Conservation (phyloP, 2,329 filamentous ascomycete genomes). For the Lecanosticta acicola region DNA sequence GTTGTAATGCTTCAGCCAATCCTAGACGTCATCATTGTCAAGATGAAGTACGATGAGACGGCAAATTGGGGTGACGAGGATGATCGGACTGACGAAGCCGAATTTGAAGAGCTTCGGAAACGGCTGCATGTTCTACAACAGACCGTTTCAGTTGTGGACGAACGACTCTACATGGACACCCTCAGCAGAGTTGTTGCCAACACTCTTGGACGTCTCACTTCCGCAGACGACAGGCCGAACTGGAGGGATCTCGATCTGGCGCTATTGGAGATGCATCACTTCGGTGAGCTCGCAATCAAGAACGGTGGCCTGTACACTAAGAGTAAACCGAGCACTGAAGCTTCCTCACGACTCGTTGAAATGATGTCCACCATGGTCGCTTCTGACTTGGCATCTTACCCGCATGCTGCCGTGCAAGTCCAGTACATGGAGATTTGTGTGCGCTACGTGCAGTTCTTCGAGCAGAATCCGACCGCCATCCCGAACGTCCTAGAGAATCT, state of each 20-base stretch:
- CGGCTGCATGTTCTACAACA: slow-evolving; percentile 86
- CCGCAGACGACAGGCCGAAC: slow-evolving; percentile 69
- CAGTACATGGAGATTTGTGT: slow-evolving; percentile 99
- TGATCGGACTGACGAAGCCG: slow-evolving; percentile 91
- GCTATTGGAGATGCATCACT: slow-evolving; percentile 89
- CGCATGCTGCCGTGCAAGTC: slow-evolving; percentile 84
- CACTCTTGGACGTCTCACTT: slow-evolving; percentile 75
- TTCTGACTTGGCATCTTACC: slow-evolving; percentile 78
- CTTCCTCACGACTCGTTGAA: slow-evolving; percentile 72
- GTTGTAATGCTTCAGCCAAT: slow-evolving; percentile 80
- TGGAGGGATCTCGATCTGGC: slow-evolving; percentile 95
- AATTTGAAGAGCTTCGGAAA: slow-evolving; percentile 92
- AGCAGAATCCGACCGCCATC: slow-evolving; percentile 73
- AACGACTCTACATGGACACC: slow-evolving; percentile 79
- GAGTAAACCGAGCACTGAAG: slow-evolving; percentile 70
- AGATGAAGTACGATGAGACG: slow-evolving; percentile 97
- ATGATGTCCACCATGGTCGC: slow-evolving; percentile 97
- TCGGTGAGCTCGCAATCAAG: slow-evolving; percentile 87
- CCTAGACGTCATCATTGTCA: slow-evolving; percentile 82
- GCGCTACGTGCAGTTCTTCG: slow-evolving; percentile 88
- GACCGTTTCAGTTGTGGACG: slow-evolving; percentile 82
- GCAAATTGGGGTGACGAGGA: slow-evolving; percentile 89
- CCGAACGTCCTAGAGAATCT: slow-evolving; percentile 86
- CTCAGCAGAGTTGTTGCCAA: slow-evolving; percentile 81
- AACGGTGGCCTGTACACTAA: slow-evolving; percentile 83